Evolutionary conservation across 176 grass and related monocot species (phyloP), one percentile per base, ranked within the genome.

Genomic region (Cenchrus fungigraminus): DNA sequence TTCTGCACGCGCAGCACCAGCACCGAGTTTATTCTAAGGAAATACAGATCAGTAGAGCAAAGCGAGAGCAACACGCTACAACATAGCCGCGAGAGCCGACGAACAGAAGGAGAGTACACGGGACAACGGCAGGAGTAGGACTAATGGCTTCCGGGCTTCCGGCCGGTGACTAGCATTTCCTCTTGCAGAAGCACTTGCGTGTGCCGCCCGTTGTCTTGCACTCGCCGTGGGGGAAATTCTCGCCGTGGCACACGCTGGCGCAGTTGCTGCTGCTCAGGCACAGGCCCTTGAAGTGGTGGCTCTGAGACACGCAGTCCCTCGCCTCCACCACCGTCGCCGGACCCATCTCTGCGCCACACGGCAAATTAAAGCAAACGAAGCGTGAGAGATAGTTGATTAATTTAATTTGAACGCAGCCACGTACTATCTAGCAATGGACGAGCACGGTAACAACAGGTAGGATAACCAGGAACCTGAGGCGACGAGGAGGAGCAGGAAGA

Each of bases 131-230:
- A 14, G 11, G 25, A 37, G 32, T 61, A 22, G 15, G 3, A 25
- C 25, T 25, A 25, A 25, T 25, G 25, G 25, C 25, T 25, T 25
- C 25, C 25, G 25, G 37, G 37, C 37, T 40, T 40, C 37, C 37
- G 37, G 4, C 45, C 25, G 1, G 43, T 5, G 22, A 64, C 67
- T 85, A 95, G 88, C 91, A 97, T 34, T 16, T 20, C 73, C 68
- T 97, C 54, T 80, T 93, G 86, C 91, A 97, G 77, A 88, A 88
- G 81, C 94, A 97, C 77, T 90, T 91, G 94, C 94, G 84, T 12
- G 75, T 51, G 64, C 86, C 0, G 45, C 62, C 74, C 15, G 78
- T 42, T 0, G 83, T n/a, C 44, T 77, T 53, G 84, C 94, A 97
- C 51, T 71, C 83, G 31, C 94, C 94, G 51, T 25, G 68, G 55